A percentile compares a stretch with the other conserved stretches of the same genome.
phyloP scores from a whole-genome alignment of 305 asterid species.

The Fraxinus platypoda region DNA sequence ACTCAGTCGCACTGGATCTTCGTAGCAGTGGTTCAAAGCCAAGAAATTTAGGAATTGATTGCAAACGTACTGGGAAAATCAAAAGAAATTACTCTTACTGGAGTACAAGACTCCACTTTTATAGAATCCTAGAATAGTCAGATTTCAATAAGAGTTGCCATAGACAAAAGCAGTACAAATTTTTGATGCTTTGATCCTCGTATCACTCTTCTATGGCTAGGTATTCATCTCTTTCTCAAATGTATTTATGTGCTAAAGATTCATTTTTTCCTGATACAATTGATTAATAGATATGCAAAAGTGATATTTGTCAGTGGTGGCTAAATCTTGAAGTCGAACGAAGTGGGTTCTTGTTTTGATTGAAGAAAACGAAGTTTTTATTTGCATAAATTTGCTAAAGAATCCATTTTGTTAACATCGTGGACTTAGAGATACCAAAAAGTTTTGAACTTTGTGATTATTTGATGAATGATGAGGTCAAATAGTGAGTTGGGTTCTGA shows the following conservation, averaged over 20 bases:
- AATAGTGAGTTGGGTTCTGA: background rate
- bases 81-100: background rate
- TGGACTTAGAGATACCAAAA: background rate
- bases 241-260: background rate
- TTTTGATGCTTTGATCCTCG: background rate
- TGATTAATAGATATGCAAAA: background rate
- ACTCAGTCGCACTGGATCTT: background rate
- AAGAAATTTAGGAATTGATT: background rate
- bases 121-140: background rate
- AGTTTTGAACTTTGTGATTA: background rate
- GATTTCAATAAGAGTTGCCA: background rate
- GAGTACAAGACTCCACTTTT: background rate
- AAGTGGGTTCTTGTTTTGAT: background rate
- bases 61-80: background rate
- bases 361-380: background rate
- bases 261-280: background rate
- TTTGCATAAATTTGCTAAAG: background rate
- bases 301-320: background rate
- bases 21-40: background rate
- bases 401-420: background rate
- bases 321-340: background rate
- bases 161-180: background rate
- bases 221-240: background rate
- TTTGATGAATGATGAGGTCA: background rate
- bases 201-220: background rate